Percentiles rank a stretch among this genome's conserved stretches.
phyloP scores from a whole-genome alignment of 352 stramenopile genomes.

The Aphanomyces stellatus region DNA sequence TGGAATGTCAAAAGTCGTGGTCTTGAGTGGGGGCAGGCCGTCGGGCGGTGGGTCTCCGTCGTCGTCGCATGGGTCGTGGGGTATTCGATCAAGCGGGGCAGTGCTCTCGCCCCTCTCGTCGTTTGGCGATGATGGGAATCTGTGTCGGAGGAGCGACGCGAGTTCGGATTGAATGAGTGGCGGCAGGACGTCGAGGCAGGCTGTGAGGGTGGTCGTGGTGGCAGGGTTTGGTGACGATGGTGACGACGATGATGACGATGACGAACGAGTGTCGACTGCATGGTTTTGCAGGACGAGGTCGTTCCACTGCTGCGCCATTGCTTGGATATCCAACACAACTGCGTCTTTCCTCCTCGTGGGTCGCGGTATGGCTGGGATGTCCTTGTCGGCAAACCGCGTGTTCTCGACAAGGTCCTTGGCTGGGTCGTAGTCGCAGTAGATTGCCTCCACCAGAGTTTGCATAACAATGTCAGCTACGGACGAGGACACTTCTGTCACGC shows the following conservation, averaged over 20 bases:
- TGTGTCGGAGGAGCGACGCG: neutral
- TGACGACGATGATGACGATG: too few species aligned
- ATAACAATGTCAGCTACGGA: neutral
- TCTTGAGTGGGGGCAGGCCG: too few species aligned
- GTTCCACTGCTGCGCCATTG: slow-evolving; percentile 3
- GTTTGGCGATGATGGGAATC: neutral
- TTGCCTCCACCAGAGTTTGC: neutral
- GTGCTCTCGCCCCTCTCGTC: neutral
- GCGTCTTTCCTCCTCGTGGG: neutral
- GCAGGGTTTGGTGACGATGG: neutral
- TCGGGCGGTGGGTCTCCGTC: too few species aligned
- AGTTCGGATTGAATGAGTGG: neutral
- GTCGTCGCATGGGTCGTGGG: too few species aligned
- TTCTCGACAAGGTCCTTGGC: neutral
- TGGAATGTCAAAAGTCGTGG: too few species aligned
- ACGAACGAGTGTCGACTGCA: too few species aligned
- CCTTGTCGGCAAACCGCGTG: neutral
- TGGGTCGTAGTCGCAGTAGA: slow-evolving; percentile 7
- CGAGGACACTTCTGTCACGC: neutral
- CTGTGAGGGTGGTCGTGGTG: neutral
- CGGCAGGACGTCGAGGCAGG: neutral
- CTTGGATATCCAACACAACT: neutral
- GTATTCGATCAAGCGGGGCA: too few species aligned
- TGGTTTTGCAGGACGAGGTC: neutral
- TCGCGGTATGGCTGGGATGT: neutral